Conservation (phyloP, 345 rosid genomes). For the Hevea brasiliensis region DNA sequence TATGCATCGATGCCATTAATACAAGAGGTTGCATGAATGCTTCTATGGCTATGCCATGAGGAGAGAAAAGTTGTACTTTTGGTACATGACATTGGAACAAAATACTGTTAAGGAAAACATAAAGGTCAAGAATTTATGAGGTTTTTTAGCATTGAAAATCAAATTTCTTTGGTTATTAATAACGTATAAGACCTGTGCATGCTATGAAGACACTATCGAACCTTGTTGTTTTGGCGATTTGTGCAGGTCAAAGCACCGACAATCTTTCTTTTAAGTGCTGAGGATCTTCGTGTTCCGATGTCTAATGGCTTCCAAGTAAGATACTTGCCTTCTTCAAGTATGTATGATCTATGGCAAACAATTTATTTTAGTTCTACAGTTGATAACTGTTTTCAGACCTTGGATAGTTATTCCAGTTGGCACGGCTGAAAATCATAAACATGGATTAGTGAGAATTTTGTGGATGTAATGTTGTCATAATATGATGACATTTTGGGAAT, state of each 20-base stretch:
- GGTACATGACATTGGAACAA: not conserved
- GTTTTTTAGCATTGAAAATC: not conserved
- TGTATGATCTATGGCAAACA: not conserved
- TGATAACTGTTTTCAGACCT: not conserved
- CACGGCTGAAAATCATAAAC: not conserved
- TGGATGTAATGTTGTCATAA: not conserved
- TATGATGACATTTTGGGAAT: slow-evolving; percentile 14
- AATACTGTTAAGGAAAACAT: no score
- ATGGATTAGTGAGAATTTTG: not conserved
- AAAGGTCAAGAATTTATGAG: not conserved
- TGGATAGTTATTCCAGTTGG: not conserved
- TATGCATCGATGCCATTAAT: not conserved
- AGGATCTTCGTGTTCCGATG: slow-evolving; percentile 86
- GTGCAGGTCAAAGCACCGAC: slow-evolving; percentile 90
- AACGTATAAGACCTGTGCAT: not conserved
- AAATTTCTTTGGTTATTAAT: not conserved
- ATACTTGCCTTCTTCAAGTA: slow-evolving; percentile 11
- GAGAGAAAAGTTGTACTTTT: slow-evolving; percentile 9
- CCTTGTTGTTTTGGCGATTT: not conserved
- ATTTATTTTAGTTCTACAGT: not conserved
- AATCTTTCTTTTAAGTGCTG: slow-evolving; percentile 71
- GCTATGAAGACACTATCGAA: not conserved
- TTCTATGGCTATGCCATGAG: no score
- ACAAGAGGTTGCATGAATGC: not conserved
- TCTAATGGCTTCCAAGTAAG: slow-evolving; percentile 85